Evolutionary conservation across 768 basidiomycete species (phyloP).

Genomic region (Psilocybe cubensis): DNA sequence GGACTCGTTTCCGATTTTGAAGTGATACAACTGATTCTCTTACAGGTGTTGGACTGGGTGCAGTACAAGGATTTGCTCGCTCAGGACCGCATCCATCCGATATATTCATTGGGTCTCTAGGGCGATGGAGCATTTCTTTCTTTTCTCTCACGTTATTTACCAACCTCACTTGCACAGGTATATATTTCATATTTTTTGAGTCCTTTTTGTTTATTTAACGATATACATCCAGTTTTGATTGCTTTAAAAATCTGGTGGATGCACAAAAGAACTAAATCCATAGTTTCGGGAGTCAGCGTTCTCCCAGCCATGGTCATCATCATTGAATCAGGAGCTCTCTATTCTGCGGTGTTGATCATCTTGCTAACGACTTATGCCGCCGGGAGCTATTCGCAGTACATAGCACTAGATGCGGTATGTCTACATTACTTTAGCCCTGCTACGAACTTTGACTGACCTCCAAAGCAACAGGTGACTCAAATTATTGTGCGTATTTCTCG

Average conservation of each 20-base stretch:
- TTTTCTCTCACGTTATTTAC: slow-evolving; percentile 2
- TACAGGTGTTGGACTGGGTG: neutral
- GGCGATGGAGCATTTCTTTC: neutral
- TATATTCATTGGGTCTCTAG: neutral
- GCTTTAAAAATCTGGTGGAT: neutral
- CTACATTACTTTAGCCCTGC: neutral
- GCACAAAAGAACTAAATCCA: neutral
- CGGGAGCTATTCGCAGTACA: neutral
- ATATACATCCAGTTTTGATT: neutral
- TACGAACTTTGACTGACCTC: neutral
- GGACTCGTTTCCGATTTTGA: neutral
- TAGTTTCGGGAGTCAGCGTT: neutral
- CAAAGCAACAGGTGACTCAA: neutral
- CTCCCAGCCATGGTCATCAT: slow-evolving; percentile 1
- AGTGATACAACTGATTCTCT: too few relatives aligned
- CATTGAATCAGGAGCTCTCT: neutral
- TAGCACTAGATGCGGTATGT: neutral
- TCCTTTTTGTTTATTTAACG: neutral
- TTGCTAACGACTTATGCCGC: neutral
- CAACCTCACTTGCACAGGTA: neutral
- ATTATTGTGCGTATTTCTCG: neutral
- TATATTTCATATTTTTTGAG: neutral
- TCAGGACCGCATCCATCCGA: neutral
- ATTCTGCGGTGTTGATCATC: neutral
- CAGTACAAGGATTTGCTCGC: neutral